These are phyloP conservation scores for Leptomonas pyrrhocoris DNA, from an alignment of 208 protist genomes.

Conservation along the genomic window DNA sequence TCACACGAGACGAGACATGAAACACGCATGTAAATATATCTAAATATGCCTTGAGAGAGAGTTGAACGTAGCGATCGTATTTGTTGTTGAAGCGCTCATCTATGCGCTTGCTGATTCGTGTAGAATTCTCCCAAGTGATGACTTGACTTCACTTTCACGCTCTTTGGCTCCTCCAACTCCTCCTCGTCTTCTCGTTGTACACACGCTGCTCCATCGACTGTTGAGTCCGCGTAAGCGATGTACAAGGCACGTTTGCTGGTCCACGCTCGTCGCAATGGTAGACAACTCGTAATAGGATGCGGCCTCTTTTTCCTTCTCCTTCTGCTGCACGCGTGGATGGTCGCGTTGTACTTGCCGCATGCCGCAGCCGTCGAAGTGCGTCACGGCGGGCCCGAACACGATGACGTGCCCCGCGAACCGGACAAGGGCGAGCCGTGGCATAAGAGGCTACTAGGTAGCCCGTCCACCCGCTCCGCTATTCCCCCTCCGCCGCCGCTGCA, in stretches of 20 bases:
- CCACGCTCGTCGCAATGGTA: constrained; percentile 2
- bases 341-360: background rate
- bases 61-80: too few relatives aligned
- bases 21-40: too few relatives aligned
- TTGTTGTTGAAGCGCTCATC: too few relatives aligned
- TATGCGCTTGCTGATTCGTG: too few relatives aligned
- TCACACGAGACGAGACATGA: too few relatives aligned
- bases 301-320: constrained; percentile 3
- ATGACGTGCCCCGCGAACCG: background rate
- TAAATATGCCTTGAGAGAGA: too few relatives aligned
- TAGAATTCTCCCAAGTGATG: too few relatives aligned
- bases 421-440: background rate
- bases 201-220: too few relatives aligned
- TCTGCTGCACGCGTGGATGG: constrained; percentile 3
- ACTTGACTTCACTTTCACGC: too few relatives aligned
- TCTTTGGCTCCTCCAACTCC: too few relatives aligned
- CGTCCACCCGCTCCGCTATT: background rate
- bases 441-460: background rate
- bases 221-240: background rate
- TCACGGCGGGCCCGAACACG: constrained; percentile 1
- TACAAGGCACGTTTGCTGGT: background rate
- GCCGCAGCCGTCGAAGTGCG: background rate
- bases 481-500: constrained; percentile 33
- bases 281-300: background rate
- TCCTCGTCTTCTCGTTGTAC: too few relatives aligned